Base-by-base conservation (phyloP, 495 filamentous ascomycete species). In the Penicillium lividum region DNA sequence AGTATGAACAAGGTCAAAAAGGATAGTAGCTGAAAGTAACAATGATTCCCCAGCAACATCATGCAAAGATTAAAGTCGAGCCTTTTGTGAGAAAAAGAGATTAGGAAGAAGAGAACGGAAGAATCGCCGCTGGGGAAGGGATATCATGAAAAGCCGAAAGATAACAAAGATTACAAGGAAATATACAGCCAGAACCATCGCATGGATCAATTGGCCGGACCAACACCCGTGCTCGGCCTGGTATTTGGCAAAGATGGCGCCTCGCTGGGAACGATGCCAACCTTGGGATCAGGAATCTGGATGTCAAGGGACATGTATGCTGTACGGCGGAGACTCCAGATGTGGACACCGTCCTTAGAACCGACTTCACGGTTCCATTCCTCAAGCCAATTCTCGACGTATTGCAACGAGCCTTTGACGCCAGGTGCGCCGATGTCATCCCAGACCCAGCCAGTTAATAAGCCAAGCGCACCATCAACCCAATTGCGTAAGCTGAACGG, bases 221-320 rank as follows among this genome's bases (percentile, higher is more conserved):
- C 63, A 53, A 63, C 65, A 30, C 72, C 73, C 47, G 72, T 77
- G 45, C 68, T 72, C 6, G 77, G 77, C 47, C 75, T 65, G 34
- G 74, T 80, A 29, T 72, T 72, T 2, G 75, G 66, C 8, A 73
- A 50, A 0, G 77, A 80, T 8, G 65, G 53, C 29, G 18, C 57
- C 38, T 78, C 75, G 28, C 72, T 76, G 29, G 73, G 73, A 10
- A 78, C 72, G 34, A 80, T 73, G 45, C 81, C 83, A 45, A 91
- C 77, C 65, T 91, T 85, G 1, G 90, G 90, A 67, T 93, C 88
- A 0, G 89, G 89, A 44, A 94, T 91, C 73, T 93, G 90, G 45
- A 94, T 89, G 68, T 94, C 90, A 34, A 94, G 77, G 68, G 85
- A 91, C 87, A 96, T 86, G 72, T 96, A 97, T 15, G 89, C 93